phyloP scores from a whole-genome alignment of 2,329 filamentous ascomycete species.

The Cladosporium cucumerinum region DNA sequence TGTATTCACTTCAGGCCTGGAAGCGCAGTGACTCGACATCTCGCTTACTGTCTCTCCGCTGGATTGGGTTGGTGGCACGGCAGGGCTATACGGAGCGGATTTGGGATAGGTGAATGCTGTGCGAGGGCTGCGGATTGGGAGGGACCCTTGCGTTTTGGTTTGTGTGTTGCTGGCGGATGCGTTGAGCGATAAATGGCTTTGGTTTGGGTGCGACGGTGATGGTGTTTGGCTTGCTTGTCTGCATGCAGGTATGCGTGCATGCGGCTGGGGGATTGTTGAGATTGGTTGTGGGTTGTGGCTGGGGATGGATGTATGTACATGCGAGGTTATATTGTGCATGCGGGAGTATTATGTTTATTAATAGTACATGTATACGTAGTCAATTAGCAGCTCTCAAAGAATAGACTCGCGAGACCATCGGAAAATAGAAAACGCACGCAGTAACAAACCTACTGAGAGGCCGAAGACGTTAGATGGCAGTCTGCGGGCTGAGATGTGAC shows the following conservation, averaged over 20 bases:
- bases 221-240: not conserved
- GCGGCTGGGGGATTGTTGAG: not conserved
- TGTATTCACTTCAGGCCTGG: not conserved
- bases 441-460: not conserved
- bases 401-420: not conserved
- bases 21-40: not conserved
- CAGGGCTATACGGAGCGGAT: constrained; percentile 6
- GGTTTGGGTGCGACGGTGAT: not conserved
- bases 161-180: too few species aligned
- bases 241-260: not conserved
- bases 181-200: not conserved
- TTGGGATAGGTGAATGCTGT: not conserved
- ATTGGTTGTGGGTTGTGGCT: not conserved
- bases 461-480: not conserved
- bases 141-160: constrained; percentile 7
- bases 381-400: not conserved
- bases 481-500: constrained; percentile 5
- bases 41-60: not conserved
- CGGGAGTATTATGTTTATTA: not conserved
- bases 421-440: not conserved
- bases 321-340: not conserved
- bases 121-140: not conserved
- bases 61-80: not conserved
- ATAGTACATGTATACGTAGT: not conserved
- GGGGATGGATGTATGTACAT: not conserved